phyloP scores from a whole-genome alignment of 495 filamentous ascomycete genomes.

The Chlorociboria aeruginascens region DNA sequence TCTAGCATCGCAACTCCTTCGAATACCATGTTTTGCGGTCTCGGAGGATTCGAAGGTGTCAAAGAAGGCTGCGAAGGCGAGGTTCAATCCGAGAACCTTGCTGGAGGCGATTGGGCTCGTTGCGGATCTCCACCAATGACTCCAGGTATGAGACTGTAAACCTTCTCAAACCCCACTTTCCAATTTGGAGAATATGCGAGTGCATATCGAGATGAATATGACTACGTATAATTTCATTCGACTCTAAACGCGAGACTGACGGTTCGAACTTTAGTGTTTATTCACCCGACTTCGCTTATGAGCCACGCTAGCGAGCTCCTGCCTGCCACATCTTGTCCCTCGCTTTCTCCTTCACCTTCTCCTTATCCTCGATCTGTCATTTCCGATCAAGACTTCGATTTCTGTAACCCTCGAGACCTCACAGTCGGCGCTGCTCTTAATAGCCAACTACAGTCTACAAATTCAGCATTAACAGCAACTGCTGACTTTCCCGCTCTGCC shows the following conservation, averaged over 20 bases:
- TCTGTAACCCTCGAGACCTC: slow-evolving; percentile 88
- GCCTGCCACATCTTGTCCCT: slow-evolving; percentile 64
- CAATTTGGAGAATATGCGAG: too few relatives aligned
- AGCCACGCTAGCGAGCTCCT: slow-evolving; percentile 58
- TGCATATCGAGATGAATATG: too few relatives aligned
- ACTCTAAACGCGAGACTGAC: too few relatives aligned
- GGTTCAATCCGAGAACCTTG: slow-evolving; percentile 62
- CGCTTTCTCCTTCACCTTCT: slow-evolving; percentile 70
- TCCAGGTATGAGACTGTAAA: slow-evolving; percentile 59
- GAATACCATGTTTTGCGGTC: slow-evolving; percentile 62
- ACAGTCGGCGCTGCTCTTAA: slow-evolving; percentile 50
- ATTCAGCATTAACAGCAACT: slow-evolving; percentile 26
- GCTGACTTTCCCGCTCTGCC: slow-evolving; percentile 49
- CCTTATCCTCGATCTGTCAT: slow-evolving; percentile 62
- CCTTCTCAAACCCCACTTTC: not conserved
- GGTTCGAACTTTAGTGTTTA: slow-evolving; percentile 48
- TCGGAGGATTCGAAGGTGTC: slow-evolving; percentile 63
- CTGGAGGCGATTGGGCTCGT: slow-evolving; percentile 63
- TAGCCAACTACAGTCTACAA: slow-evolving; percentile 23
- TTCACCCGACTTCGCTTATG: slow-evolving; percentile 60
- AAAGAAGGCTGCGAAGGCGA: slow-evolving; percentile 74
- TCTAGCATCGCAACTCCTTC: slow-evolving; percentile 75
- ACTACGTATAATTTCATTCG: too few relatives aligned
- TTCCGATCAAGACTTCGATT: slow-evolving; percentile 62
- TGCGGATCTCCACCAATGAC: slow-evolving; percentile 78